A percentile compares a stretch with the other conserved stretches of the same genome.
Evolutionary conservation across 164 flowering plant genomes (phyloP).

Genomic region (Cinnamomum micranthum): DNA sequence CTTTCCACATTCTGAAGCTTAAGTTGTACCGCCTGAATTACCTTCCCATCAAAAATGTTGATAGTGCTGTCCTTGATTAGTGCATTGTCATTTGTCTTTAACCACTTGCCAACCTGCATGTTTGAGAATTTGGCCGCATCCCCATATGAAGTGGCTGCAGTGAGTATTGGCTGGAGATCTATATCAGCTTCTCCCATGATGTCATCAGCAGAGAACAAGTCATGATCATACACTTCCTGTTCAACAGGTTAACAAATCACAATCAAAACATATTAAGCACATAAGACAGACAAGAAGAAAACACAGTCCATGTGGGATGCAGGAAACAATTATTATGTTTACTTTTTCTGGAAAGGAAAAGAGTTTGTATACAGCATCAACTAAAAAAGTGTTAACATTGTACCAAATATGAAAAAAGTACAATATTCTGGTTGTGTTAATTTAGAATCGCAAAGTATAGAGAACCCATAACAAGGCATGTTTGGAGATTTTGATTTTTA

Average conservation of each 20-base stretch:
- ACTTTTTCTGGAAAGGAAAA: not conserved
- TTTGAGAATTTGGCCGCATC: slow-evolving; percentile 74
- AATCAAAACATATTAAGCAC: not conserved
- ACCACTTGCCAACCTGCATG: slow-evolving; percentile 98
- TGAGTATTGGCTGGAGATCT: slow-evolving; percentile 88
- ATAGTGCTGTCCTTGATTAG: slow-evolving; percentile 75
- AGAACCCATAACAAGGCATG: too few species aligned
- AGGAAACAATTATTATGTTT: too few species aligned
- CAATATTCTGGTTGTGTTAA: too few species aligned
- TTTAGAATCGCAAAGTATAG: too few species aligned
- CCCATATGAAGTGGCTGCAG: slow-evolving; percentile 79
- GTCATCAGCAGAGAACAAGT: slow-evolving; percentile 91
- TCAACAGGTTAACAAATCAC: not conserved
- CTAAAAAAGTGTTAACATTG: not conserved
- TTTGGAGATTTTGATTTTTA: too few species aligned
- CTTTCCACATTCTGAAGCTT: slow-evolving; percentile 95
- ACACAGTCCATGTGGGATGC: not conserved
- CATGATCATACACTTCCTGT: slow-evolving; percentile 72
- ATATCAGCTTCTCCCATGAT: slow-evolving; percentile 97
- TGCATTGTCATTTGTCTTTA: slow-evolving; percentile 82
- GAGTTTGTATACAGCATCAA: not conserved
- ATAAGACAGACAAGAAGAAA: not conserved
- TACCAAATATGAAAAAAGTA: too few species aligned
- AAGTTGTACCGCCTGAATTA: slow-evolving; percentile 59
- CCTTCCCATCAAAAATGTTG: slow-evolving; percentile 75